Conservation (phyloP, 2,329 filamentous ascomycete genomes). For the Trichophyton rubrum region DNA sequence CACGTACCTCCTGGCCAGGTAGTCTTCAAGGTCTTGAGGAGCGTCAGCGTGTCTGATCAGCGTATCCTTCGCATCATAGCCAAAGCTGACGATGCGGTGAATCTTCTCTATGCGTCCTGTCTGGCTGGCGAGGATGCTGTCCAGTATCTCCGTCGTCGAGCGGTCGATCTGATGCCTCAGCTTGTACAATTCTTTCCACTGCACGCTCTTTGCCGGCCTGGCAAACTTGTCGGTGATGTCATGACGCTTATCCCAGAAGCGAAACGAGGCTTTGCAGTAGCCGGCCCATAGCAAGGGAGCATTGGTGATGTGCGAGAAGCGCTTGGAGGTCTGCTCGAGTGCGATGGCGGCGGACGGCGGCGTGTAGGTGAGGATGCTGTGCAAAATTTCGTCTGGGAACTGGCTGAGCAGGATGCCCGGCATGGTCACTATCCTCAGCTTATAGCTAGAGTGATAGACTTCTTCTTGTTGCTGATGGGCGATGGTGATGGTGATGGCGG, state of each 20-base stretch:
- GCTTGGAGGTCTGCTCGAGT: conserved; percentile 49
- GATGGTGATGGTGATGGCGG: neutral
- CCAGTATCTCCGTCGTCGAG: conserved; percentile 43
- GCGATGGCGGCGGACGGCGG: conserved; percentile 39
- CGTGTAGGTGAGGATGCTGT: conserved; percentile 58
- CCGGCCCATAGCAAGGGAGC: conserved; percentile 68
- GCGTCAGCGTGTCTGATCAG: conserved; percentile 54
- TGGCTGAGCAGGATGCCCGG: neutral
- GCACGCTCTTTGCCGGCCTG: conserved; percentile 42
- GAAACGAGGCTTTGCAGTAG: conserved; percentile 58
- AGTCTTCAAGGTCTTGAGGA: conserved; percentile 53
- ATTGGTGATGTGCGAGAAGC: conserved; percentile 53
- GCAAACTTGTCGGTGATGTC: conserved; percentile 45
- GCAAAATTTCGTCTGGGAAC: conserved; percentile 68
- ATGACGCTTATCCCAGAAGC: conserved; percentile 61
- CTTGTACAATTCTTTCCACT: conserved; percentile 64
- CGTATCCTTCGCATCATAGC: conserved; percentile 81
- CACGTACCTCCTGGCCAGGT: conserved; percentile 47
- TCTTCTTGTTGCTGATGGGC: neutral
- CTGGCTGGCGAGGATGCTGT: conserved; percentile 59
- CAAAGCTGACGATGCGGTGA: conserved; percentile 56
- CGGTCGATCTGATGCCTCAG: conserved; percentile 43
- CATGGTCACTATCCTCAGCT: neutral
- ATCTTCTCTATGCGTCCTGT: conserved; percentile 57
- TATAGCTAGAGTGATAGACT: neutral